phyloP scores from a whole-genome alignment of 2,329 filamentous ascomycete genomes.

The Hypomyces rosellus region DNA sequence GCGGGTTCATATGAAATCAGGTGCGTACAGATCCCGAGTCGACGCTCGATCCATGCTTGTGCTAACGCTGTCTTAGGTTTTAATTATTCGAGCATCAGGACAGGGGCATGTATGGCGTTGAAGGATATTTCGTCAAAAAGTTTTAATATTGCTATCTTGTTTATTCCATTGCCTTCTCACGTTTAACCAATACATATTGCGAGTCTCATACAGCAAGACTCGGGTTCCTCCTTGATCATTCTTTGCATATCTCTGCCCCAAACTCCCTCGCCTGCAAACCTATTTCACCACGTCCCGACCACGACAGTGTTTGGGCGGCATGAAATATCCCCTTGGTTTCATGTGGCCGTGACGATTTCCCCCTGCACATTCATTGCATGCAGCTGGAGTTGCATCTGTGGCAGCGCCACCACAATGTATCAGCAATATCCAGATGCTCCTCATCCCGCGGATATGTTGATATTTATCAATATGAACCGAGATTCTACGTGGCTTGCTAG shows the following conservation, averaged over 20 bases:
- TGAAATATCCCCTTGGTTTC: too few relatives aligned
- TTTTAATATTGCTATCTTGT: conserved; percentile 9
- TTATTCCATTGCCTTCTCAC: not conserved
- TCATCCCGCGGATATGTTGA: too few relatives aligned
- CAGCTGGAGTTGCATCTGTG: too few relatives aligned
- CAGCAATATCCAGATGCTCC: too few relatives aligned
- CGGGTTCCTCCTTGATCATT: not conserved
- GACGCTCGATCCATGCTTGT: not conserved
- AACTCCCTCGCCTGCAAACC: too few relatives aligned
- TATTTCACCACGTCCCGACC: too few relatives aligned
- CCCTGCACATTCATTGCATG: too few relatives aligned
- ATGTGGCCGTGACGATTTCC: too few relatives aligned
- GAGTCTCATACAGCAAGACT: not conserved
- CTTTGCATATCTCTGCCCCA: not conserved
- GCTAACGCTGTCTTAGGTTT: conserved; percentile 23
- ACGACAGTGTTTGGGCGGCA: too few relatives aligned
- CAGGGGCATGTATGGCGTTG: conserved; percentile 15
- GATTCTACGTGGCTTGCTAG: too few relatives aligned
- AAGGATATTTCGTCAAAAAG: conserved; percentile 12
- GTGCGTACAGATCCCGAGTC: conserved; percentile 36
- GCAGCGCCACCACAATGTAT: too few relatives aligned
- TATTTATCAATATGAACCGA: too few relatives aligned
- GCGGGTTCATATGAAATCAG: conserved; percentile 97
- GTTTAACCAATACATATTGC: not conserved
- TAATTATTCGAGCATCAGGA: conserved; percentile 17